These are phyloP conservation scores for Arachnopeziza araneosa DNA, from an alignment of 2,329 filamentous ascomycete species.

Conservation along the genomic window DNA sequence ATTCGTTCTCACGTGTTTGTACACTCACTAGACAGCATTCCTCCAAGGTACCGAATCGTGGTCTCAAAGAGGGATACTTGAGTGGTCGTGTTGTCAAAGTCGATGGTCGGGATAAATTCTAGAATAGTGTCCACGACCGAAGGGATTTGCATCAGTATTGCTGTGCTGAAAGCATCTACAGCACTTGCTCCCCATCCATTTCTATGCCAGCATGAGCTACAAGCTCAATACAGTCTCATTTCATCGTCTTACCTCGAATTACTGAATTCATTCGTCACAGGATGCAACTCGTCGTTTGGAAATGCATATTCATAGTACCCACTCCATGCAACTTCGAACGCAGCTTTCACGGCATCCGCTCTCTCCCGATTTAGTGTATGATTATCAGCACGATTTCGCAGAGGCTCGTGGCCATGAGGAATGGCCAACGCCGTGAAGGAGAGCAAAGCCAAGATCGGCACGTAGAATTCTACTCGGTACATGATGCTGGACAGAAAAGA, in stretches of 20 bases:
- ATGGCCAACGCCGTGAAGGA: constrained; percentile 12
- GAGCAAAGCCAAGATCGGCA: constrained; percentile 15
- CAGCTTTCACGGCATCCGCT: constrained; percentile 58
- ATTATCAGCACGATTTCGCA: constrained; percentile 19
- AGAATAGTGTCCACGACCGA: constrained; percentile 67
- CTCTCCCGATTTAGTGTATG: constrained; percentile 28
- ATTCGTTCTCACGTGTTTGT: neutral
- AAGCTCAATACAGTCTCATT: neutral
- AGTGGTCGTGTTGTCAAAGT: constrained; percentile 57
- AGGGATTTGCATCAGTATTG: constrained; percentile 67
- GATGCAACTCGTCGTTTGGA: constrained; percentile 69
- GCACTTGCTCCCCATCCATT: constrained; percentile 83
- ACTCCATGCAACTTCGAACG: constrained; percentile 66
- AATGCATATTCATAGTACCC: constrained; percentile 72
- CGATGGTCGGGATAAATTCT: constrained; percentile 61
- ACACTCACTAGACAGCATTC: constrained; percentile 66
- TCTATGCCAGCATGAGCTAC: constrained; percentile 37
- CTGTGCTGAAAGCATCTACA: constrained; percentile 74
- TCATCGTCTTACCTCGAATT: constrained; percentile 60
- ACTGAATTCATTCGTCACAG: constrained; percentile 56
- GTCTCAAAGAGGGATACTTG: constrained; percentile 80
- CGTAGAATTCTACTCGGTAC: constrained; percentile 10
- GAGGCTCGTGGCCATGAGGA: constrained; percentile 13
- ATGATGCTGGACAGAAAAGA: constrained; percentile 12
- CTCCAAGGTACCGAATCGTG: constrained; percentile 81